Evolutionary conservation across 208 protist genomes (phyloP), one percentile per base, ranked within the genome.

Genomic region (Trypanosoma lewisi): DNA sequence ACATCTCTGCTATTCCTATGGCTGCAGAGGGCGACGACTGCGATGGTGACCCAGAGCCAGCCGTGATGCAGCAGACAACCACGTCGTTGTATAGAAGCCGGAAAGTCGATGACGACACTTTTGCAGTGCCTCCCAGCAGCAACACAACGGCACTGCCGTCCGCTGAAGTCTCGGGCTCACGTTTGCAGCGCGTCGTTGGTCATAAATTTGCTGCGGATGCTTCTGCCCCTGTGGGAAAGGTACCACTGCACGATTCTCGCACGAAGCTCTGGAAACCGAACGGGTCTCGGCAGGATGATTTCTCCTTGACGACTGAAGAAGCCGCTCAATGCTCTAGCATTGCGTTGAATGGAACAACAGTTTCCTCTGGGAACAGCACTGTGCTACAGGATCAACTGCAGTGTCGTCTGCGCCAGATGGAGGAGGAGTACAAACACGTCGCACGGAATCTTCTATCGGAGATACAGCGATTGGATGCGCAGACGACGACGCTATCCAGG

Each of bases 1-100:
- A 41, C 49, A 71, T 71, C 28, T 71, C 65, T 27, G 55, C 65
- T n/a, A 62, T 71, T 9, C 64, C 56, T 30, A 23, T 52, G 23
- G 27, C 49, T 12, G 37, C 36, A 6, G 65, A 71, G 28, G 65
- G 63, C 19, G 42, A 49, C 17, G 47, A 54, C 6, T 9, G 27
- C 8, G 33, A 39, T 30, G 54, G 63, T 55, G 42, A 53, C 30
- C 17, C 36, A 4, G 25, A 17, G 25, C 17, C 17, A 16, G 36
- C 8, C 21, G 5, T 41, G 28, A 34, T 30, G 9, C n/a, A 28
- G 9, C 12, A 21, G 28, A n/a, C 7, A 12, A 19, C 9, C 7
- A 19, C 34, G 3, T 27, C 37, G 17, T 12, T 19, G 8, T n/a
- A 21, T 25, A 4, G 31, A 21, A 21, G 36, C 17, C 44, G 17